Conservation (phyloP, 208 protist species). For the Endotrypanum monterogeii region DNA sequence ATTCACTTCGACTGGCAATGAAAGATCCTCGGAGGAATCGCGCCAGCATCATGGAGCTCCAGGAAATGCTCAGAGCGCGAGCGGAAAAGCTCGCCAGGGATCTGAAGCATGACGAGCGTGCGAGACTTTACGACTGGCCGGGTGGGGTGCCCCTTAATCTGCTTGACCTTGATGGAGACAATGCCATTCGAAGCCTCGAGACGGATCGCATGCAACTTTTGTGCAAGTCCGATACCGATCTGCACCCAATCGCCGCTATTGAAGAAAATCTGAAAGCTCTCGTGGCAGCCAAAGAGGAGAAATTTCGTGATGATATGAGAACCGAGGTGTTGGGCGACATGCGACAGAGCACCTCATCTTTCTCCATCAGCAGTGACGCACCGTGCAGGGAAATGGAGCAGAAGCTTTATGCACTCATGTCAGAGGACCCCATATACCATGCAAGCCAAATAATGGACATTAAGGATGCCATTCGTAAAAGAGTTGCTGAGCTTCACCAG, state of each 20-base stretch:
- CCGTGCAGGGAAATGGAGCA: conserved; percentile 55
- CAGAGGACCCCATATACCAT: conserved; percentile 38
- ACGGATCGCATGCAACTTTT: conserved; percentile 47
- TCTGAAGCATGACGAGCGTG: conserved; percentile 39
- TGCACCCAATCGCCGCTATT: conserved; percentile 25
- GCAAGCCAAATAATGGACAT: conserved; percentile 41
- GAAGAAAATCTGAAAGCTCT: conserved; percentile 48
- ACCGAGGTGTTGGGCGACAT: conserved; percentile 37
- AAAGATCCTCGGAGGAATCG: conserved; percentile 24
- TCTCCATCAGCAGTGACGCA: conserved; percentile 40
- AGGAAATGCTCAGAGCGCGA: conserved; percentile 42
- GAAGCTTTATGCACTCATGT: conserved; percentile 40
- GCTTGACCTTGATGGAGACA: conserved; percentile 49
- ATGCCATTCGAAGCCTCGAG: conserved; percentile 44
- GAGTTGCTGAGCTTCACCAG: conserved; percentile 35
- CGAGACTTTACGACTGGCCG: conserved; percentile 43
- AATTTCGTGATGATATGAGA: conserved; percentile 36
- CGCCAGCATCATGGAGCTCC: conserved; percentile 30
- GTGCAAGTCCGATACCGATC: conserved; percentile 23
- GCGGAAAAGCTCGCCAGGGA: conserved; percentile 49
- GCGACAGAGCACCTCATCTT: conserved; percentile 19
- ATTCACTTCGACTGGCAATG: conserved; percentile 42
- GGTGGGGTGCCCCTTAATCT: conserved; percentile 57
- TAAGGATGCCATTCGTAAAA: conserved; percentile 45
- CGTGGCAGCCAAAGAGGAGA: conserved; percentile 34